A percentile compares a stretch with the other conserved stretches of the same genome.
Conservation (phyloP, 495 filamentous ascomycete species). For the Penicillium simplicissimum region DNA sequence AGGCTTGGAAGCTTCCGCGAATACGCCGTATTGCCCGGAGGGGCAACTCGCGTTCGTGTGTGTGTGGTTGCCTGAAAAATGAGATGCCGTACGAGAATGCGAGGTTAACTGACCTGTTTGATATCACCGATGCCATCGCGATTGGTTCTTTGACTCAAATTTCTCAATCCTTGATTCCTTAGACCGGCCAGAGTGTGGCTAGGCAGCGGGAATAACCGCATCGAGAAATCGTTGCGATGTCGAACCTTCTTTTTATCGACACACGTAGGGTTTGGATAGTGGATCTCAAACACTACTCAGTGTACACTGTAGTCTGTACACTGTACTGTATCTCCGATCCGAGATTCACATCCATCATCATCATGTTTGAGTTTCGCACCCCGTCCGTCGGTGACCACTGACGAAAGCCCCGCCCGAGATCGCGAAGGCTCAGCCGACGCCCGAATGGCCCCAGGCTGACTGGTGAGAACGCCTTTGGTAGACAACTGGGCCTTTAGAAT, state of each 20-base stretch:
- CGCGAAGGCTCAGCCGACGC: neutral
- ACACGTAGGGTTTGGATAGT: neutral
- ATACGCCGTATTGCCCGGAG: neutral
- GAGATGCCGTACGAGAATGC: slow-evolving; percentile 1
- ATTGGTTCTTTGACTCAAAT: neutral
- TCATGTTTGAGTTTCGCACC: neutral
- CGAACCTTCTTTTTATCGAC: neutral
- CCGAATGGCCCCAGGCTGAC: neutral
- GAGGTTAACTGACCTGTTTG: neutral
- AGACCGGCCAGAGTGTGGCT: neutral
- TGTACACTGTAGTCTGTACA: no score
- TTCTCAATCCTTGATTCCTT: neutral
- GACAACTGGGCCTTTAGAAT: no score
- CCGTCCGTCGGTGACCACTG: neutral
- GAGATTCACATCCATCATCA: no score
- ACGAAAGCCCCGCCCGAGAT: neutral
- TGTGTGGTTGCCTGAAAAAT: neutral
- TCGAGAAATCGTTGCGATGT: slow-evolving; percentile 4
- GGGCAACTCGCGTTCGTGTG: neutral
- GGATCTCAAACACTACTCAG: neutral
- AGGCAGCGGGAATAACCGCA: slow-evolving; percentile 6
- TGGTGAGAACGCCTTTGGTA: neutral
- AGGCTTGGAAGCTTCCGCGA: neutral
- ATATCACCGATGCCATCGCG: neutral
- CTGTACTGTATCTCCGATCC: no score